Evolutionary conservation across 2,329 filamentous ascomycete genomes (phyloP).

Genomic region (Penicillium brasilianum): DNA sequence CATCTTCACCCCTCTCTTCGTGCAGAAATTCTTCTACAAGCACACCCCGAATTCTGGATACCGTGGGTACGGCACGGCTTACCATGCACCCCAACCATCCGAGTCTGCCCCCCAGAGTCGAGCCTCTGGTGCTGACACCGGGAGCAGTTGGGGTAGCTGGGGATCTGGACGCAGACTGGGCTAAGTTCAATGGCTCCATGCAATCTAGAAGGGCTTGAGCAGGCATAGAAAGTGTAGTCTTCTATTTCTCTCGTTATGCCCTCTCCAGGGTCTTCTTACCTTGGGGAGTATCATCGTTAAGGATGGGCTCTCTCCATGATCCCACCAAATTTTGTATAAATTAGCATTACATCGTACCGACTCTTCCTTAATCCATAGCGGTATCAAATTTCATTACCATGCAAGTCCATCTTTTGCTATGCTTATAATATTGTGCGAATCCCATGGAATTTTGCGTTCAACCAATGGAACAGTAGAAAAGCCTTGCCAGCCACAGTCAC

Average conservation of each 20-base stretch:
- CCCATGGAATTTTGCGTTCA: background rate
- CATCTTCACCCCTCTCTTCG: constrained; percentile 72
- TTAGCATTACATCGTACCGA: background rate
- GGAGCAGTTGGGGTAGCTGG: constrained; percentile 44
- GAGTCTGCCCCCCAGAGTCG: constrained; percentile 32
- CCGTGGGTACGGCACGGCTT: constrained; percentile 67
- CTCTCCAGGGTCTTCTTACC: background rate
- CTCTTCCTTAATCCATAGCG: background rate
- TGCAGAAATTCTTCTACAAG: constrained; percentile 69
- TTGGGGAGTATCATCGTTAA: too few species aligned
- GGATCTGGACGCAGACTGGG: constrained; percentile 50
- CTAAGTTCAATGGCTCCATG: constrained; percentile 32
- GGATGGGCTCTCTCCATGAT: background rate
- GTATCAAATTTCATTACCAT: background rate
- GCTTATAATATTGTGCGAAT: background rate
- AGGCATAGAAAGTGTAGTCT: background rate
- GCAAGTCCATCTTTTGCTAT: background rate
- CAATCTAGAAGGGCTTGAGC: background rate
- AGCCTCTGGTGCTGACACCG: constrained; percentile 31
- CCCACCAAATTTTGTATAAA: background rate
- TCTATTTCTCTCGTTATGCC: background rate
- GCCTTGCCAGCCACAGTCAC: constrained; percentile 17
- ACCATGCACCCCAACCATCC: constrained; percentile 44
- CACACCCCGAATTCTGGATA: constrained; percentile 50
- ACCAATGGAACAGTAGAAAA: constrained; percentile 1